Base-by-base conservation (phyloP, 2,329 filamentous ascomycete genomes). In the Fusarium sp. region DNA sequence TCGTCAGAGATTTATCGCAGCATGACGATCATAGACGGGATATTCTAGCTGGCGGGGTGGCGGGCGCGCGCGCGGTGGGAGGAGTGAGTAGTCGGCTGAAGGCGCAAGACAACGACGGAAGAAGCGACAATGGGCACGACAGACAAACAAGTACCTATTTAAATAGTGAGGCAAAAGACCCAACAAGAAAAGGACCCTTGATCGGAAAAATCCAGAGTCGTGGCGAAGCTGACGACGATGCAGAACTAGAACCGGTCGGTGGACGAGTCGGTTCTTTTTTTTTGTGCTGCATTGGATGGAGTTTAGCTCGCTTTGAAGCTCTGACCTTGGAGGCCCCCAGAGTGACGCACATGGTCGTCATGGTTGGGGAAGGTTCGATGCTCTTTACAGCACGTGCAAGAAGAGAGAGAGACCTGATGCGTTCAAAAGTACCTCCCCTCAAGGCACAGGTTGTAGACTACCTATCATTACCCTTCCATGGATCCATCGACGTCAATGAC, bases 311-410 rank as follows among this genome's bases (percentile, higher is more conserved):
- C 16, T 50, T 65, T 31, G 63, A 63, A 68, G 65, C 68, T 64
- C 25, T 64, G 69, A 33, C 63, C 60, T 70, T 63, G 65, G 74
- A 74, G 68, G 65, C 70, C 75, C 65, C 70, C 57, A 42, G 54
- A 73, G 75, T 81, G 79, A 80, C 79, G 79, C 78, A 80, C 79
- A 80, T 80, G 79, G 74, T 68, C 74, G 77, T 79, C 79, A 79
- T 79, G 73, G 76, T 77, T 74, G 74, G 75, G 71, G 67, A 64
- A 60, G 58, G 47, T 42, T 54, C 29, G 62, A 71, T 63, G 27
- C 27, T 54, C 65, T 70, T 66, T 40, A 47, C 58, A 68, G 68
- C 76, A 76, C 69, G 77, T 77, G 75, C 75, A 70, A 59, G n/a
- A 47, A 27, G 22, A 25, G 3, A 20, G 36, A 42, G 33, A n/a